phyloP scores from a whole-genome alignment of 1,284 basidiomycete genomes.

The Microbotryum lychnidis-dioicae region DNA sequence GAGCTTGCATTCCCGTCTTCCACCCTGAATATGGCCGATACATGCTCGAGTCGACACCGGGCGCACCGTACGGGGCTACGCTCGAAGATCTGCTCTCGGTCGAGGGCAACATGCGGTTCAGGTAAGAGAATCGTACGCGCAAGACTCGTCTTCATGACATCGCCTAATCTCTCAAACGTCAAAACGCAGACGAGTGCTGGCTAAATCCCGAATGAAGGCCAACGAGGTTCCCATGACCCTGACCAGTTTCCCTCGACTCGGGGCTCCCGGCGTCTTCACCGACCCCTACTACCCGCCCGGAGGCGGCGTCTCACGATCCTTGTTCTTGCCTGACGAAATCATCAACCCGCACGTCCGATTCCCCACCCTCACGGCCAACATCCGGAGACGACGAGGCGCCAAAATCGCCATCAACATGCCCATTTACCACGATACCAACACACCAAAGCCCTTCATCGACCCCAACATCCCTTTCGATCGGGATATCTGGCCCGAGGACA shows the following conservation, averaged over 20 bases:
- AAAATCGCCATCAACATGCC: constrained; percentile 96
- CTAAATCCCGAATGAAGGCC: constrained; percentile 68
- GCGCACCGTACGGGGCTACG: constrained; percentile 81
- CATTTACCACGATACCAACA: constrained; percentile 79
- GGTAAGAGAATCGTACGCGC: constrained; percentile 53
- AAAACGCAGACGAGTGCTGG: constrained; percentile 64
- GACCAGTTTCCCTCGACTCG: constrained; percentile 90
- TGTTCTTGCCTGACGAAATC: constrained; percentile 91
- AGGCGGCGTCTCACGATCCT: constrained; percentile 74
- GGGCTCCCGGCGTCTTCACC: constrained; percentile 76
- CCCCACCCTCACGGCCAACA: constrained; percentile 93
- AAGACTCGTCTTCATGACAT: constrained; percentile 19
- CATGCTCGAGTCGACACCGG: constrained; percentile 98
- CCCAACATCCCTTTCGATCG: constrained; percentile 81
- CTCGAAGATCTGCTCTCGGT: constrained; percentile 79
- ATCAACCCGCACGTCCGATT: constrained; percentile 96
- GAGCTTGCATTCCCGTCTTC: constrained; percentile 76
- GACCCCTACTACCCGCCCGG: constrained; percentile 74
- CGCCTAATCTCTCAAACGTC: neutral
- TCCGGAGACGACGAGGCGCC: constrained; percentile 76
- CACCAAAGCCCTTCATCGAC: constrained; percentile 81
- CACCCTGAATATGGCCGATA: constrained; percentile 98
- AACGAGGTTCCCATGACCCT: constrained; percentile 88
- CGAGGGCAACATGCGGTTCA: constrained; percentile 87
- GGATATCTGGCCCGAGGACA: constrained; percentile 67